These are phyloP conservation scores for Porogramme epimiltina DNA, from an alignment of 1,284 basidiomycete genomes.

Conservation along the genomic window DNA sequence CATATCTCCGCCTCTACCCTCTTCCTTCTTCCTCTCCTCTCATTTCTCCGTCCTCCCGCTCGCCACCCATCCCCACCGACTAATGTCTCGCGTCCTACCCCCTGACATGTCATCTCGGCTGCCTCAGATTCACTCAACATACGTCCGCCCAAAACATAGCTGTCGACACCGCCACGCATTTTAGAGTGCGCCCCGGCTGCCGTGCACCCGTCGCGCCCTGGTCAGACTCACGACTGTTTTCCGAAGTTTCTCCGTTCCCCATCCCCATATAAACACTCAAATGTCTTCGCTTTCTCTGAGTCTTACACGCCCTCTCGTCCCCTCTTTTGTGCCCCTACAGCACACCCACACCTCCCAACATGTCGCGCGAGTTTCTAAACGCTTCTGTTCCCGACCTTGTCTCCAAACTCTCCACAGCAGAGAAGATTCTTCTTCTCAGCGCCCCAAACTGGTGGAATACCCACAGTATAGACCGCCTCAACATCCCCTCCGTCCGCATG, in stretches of 20 bases:
- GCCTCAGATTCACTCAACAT: no score
- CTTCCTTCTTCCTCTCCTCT: no score
- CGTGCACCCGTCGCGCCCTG: no score
- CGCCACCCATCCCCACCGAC: no score
- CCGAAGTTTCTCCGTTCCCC: slow-evolving; percentile 28
- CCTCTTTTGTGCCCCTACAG: neutral
- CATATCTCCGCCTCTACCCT: no score
- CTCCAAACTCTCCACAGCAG: slow-evolving; percentile 53
- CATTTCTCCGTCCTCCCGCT: no score
- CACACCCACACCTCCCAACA: slow-evolving; percentile 6
- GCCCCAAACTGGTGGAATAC: slow-evolving; percentile 78
- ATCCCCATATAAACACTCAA: slow-evolving; percentile 4
- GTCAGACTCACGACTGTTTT: neutral
- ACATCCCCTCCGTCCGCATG: slow-evolving; percentile 66
- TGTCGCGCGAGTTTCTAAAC: slow-evolving; percentile 51
- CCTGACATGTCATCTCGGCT: no score
- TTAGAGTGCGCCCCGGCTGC: no score
- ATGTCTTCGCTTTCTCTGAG: neutral
- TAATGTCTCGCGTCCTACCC: no score
- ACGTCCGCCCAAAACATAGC: no score
- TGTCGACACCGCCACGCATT: no score
- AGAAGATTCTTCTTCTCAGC: slow-evolving; percentile 64
- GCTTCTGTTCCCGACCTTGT: slow-evolving; percentile 56
- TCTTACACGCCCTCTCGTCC: neutral
- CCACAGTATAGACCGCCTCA: slow-evolving; percentile 52